These are phyloP conservation scores for Phlebiopsis gigantea DNA, from an alignment of 768 basidiomycete species.

Conservation along the genomic window DNA sequence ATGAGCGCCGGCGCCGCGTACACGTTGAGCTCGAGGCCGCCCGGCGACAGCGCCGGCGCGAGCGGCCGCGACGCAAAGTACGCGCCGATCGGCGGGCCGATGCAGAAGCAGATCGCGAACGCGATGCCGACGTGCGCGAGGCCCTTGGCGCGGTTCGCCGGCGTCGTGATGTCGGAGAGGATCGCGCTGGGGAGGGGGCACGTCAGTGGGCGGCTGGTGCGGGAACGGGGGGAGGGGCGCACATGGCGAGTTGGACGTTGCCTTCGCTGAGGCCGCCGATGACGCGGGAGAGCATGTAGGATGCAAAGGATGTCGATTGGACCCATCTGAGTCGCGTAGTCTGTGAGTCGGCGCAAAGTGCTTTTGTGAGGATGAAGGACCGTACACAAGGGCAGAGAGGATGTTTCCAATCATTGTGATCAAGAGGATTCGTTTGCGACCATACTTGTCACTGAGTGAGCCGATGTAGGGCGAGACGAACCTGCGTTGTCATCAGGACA, in stretches of 20 bases:
- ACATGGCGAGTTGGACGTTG: conserved; percentile 96
- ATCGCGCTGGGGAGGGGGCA: conserved; percentile 60
- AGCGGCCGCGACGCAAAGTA: conserved; percentile 90
- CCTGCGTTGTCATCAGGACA: conserved; percentile 11
- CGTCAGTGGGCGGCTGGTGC: not conserved
- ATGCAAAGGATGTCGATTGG: conserved; percentile 83
- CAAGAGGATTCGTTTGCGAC: conserved; percentile 78
- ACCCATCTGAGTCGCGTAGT: conserved; percentile 61
- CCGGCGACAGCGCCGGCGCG: conserved; percentile 46
- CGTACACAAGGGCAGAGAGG: conserved; percentile 79
- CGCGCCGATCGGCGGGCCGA: conserved; percentile 91
- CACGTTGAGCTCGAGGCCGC: conserved; percentile 71
- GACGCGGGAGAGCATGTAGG: conserved; percentile 84
- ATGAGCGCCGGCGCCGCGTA: conserved; percentile 89
- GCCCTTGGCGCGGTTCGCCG: conserved; percentile 74
- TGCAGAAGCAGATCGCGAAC: conserved; percentile 91
- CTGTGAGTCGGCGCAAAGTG: not conserved
- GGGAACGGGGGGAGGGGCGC: conserved; percentile 26
- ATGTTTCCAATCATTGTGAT: conserved; percentile 92
- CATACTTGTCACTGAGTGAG: conserved; percentile 82
- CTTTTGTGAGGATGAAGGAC: conserved; percentile 14
- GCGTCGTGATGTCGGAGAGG: conserved; percentile 83
- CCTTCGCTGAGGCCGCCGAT: conserved; percentile 95
- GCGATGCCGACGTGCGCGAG: conserved; percentile 94
- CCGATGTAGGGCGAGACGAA: conserved; percentile 81